phyloP scores from a whole-genome alignment of 106 monocot species.

The Platanthera zijinensis region DNA sequence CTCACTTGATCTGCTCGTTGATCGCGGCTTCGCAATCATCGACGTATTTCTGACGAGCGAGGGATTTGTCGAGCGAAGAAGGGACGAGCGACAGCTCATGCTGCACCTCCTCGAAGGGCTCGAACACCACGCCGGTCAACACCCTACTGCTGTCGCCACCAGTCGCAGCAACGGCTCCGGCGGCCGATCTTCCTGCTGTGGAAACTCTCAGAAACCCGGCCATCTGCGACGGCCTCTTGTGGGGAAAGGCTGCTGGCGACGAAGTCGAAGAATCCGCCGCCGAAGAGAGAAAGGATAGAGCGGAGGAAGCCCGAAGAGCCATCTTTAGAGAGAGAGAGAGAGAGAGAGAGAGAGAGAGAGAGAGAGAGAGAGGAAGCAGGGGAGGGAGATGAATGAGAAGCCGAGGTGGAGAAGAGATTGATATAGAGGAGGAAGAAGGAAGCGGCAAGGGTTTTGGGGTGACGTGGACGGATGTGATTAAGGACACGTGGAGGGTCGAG shows the following conservation, averaged over 20 bases:
- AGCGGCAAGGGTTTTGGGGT: neutral
- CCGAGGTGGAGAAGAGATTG: neutral
- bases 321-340: neutral
- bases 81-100: constrained; percentile 49
- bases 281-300: neutral
- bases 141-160: neutral
- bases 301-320: neutral
- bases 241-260: neutral
- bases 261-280: neutral
- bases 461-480: constrained; percentile 6
- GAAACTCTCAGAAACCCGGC: neutral
- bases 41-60: constrained; percentile 53
- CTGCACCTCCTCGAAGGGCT: constrained; percentile 84
- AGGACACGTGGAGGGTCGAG: constrained; percentile 20
- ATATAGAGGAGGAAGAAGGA: neutral
- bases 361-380: neutral
- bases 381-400: neutral
- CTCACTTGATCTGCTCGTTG: constrained; percentile 91
- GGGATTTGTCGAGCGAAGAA: constrained; percentile 22
- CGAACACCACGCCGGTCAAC: constrained; percentile 45
- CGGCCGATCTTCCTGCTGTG: neutral
- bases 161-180: neutral
- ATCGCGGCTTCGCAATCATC: constrained; percentile 76
- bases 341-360: too few species aligned
- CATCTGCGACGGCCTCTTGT: neutral